A percentile compares a stretch with the other conserved stretches of the same genome.
Conservation (phyloP, 768 basidiomycete genomes). For the Gautieria morchelliformis region DNA sequence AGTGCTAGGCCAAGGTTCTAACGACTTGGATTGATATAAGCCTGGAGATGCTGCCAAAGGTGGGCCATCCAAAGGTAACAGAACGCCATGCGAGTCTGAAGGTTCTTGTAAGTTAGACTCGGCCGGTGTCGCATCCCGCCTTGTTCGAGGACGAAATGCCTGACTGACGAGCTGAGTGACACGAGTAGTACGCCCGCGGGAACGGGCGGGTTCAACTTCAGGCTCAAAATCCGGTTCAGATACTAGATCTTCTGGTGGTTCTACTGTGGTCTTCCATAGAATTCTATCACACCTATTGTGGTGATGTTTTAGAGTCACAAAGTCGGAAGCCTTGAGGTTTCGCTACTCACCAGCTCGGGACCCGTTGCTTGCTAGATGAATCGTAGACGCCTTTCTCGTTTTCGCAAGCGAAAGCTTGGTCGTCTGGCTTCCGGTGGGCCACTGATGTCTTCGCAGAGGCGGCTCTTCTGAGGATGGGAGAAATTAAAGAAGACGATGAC, state of each 20-base stretch:
- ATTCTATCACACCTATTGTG: constrained; percentile 73
- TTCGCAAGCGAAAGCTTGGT: constrained; percentile 26
- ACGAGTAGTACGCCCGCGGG: constrained; percentile 30
- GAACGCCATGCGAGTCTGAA: neutral
- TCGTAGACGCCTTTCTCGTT: constrained; percentile 62
- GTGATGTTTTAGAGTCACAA: neutral
- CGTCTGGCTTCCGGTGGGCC: constrained; percentile 13
- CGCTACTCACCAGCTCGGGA: constrained; percentile 66
- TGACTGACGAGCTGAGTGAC: constrained; percentile 46
- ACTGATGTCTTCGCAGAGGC: neutral
- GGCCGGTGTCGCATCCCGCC: constrained; percentile 13
- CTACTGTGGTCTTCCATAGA: constrained; percentile 67
- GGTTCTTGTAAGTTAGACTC: neutral
- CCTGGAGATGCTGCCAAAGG: neutral
- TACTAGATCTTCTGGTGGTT: constrained; percentile 25
- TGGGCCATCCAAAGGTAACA: neutral
- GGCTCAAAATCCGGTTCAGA: constrained; percentile 20
- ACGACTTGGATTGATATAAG: neutral
- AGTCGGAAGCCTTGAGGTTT: neutral
- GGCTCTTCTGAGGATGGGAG: neutral
- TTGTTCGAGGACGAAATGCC: constrained; percentile 35
- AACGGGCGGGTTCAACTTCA: constrained; percentile 22
- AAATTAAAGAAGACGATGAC: neutral
- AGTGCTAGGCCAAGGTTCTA: neutral
- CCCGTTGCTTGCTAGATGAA: constrained; percentile 70